Percentiles rank a stretch among this genome's conserved stretches.
Evolutionary conservation across 2,329 filamentous ascomycete genomes (phyloP).

Genomic region (Pseudogymnoascus sp.): DNA sequence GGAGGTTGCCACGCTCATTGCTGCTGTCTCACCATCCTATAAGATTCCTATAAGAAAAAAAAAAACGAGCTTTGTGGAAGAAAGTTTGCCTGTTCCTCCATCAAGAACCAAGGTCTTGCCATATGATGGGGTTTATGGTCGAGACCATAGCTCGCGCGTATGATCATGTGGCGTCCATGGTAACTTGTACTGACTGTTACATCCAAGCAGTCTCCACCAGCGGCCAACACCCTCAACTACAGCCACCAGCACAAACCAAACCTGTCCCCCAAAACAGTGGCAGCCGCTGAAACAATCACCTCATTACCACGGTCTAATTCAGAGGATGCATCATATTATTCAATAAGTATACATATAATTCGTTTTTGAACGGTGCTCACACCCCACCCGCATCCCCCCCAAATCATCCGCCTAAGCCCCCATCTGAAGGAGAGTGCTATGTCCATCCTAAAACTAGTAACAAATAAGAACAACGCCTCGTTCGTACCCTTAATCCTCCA

Average conservation of each 20-base stretch:
- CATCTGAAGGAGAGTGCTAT: conserved; percentile 7
- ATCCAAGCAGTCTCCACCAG: background rate
- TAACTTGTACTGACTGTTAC: too few species aligned
- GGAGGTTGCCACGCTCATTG: background rate
- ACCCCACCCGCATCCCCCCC: background rate
- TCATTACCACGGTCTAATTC: background rate
- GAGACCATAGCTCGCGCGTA: background rate
- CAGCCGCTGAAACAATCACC: background rate
- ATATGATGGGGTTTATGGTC: background rate
- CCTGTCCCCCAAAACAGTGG: background rate
- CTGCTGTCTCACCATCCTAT: background rate
- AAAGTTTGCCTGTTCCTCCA: background rate
- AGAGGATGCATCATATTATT: conserved; percentile 7
- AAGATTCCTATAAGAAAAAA: background rate
- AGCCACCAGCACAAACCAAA: background rate
- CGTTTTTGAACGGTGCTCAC: conserved; percentile 2
- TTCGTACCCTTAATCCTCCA: background rate
- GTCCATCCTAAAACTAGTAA: conserved; percentile 9
- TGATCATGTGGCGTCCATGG: background rate
- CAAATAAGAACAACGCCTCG: conserved; percentile 8
- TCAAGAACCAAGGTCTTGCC: background rate
- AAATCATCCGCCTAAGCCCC: background rate
- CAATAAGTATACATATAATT: conserved; percentile 9
- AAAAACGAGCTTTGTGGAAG: background rate
- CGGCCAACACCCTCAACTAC: background rate